A percentile compares a stretch with the other conserved stretches of the same genome.
These are phyloP conservation scores for Alloteropsis semialata DNA, from an alignment of 176 grass and related monocot species.

Conservation along the genomic window DNA sequence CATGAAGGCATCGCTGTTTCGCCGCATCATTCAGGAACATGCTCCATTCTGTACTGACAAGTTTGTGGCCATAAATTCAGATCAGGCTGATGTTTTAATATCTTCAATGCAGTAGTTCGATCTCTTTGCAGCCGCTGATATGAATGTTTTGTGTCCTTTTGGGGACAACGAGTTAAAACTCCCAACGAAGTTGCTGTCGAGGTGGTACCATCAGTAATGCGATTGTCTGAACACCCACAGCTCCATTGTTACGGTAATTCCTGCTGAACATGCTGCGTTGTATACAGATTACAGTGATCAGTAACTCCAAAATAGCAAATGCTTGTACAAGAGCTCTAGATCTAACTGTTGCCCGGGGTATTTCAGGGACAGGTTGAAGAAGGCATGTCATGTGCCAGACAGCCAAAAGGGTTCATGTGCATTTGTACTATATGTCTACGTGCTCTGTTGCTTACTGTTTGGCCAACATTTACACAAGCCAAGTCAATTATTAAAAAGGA, in stretches of 20 bases:
- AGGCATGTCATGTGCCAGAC: conserved; percentile 32
- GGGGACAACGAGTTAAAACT: neutral
- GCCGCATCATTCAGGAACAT: neutral
- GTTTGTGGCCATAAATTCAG: neutral
- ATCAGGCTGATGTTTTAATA: neutral
- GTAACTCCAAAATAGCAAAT: neutral
- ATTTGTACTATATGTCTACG: conserved; percentile 1
- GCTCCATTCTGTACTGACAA: neutral
- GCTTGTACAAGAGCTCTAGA: neutral
- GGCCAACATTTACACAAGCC: conserved; percentile 6
- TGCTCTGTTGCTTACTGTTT: conserved; percentile 19
- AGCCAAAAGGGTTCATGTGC: conserved; percentile 25
- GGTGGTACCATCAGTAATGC: neutral
- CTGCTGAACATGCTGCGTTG: neutral
- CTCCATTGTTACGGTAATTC: neutral
- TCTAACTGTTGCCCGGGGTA: neutral
- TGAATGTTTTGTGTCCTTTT: neutral
- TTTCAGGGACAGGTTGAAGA: neutral
- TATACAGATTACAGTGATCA: too few relatives aligned
- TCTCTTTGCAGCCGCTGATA: neutral
- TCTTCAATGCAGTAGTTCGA: neutral
- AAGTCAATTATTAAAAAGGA: neutral
- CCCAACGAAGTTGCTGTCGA: neutral
- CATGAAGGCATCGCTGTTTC: neutral
- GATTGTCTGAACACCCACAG: neutral